These are phyloP conservation scores for Naganishia friedmannii DNA, from an alignment of 768 basidiomycete species.

Conservation along the genomic window DNA sequence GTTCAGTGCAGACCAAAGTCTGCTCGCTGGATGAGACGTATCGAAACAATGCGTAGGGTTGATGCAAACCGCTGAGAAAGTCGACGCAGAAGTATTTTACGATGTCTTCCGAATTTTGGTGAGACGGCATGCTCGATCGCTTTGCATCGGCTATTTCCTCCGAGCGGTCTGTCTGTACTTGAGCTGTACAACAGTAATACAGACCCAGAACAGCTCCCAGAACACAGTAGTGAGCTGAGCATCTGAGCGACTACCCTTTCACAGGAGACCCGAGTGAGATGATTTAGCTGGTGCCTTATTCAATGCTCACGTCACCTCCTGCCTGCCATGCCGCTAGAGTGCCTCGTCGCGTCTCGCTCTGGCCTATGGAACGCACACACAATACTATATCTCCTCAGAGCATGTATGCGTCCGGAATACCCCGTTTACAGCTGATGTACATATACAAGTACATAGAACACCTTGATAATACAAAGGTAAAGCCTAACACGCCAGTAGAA, in stretches of 20 bases:
- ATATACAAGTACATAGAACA: background rate
- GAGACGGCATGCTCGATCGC: slow-evolving; percentile 13
- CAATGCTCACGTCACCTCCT: too few species aligned
- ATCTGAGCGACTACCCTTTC: too few species aligned
- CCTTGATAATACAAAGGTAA: background rate
- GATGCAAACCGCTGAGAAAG: background rate
- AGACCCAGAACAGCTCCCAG: too few species aligned
- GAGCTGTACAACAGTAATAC: background rate
- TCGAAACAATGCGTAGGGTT: background rate
- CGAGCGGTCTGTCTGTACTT: background rate
- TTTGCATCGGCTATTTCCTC: background rate
- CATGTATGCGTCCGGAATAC: background rate
- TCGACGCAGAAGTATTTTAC: background rate
- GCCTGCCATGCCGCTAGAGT: too few species aligned
- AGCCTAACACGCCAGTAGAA: background rate
- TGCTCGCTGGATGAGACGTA: background rate
- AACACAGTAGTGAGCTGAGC: too few species aligned
- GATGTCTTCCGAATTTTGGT: slow-evolving; percentile 17
- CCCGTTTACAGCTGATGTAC: background rate
- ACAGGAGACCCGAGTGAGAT: too few species aligned
- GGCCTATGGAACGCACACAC: too few species aligned
- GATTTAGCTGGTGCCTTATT: too few species aligned
- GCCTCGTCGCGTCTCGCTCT: too few species aligned
- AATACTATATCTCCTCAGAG: too few species aligned
- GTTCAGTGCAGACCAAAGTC: background rate